Base-by-base conservation (phyloP, 2,329 filamentous ascomycete genomes). In the Piedraia hortae region DNA sequence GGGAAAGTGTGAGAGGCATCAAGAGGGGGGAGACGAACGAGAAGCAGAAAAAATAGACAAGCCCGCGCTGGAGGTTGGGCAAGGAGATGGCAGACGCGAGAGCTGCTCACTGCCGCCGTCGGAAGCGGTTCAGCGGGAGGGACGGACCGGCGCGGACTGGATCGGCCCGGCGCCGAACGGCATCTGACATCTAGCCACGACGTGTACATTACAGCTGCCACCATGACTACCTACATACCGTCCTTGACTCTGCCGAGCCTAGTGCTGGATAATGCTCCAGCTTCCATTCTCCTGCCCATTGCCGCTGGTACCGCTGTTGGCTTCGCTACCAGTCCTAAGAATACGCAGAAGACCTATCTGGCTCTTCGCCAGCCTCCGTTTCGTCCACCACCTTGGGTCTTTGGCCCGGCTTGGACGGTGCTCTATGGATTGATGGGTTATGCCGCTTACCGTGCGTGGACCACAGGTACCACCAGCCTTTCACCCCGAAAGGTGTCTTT, bases 201-300 rank as follows among this genome's bases (percentile, higher is more conserved):
- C n/a, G n/a, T n/a, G n/a, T n/a, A n/a, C n/a, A n/a, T n/a, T n/a
- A n/a, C n/a, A 22, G 8, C 29, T 26, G 6, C 21, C 4, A 26
- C 9, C 18, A 88, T 85, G 74, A 80, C 72, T 6, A 66, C 72
- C 29, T 70, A 71, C 44, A 62, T 85, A 28, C 66, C 72, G n/a
- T 66, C 62, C 17, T 47, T 88, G 31, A 78, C 72, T 11, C 54
- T 89, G 10, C 75, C 77, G 2, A 49, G 56, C 20, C 52, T 59
- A 32, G 47, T 80, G 31, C 80, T 88, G 44, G 56, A 63, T 37
- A 66, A 61, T 40, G 63, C 73, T 4, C 66, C 72, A 5, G 55
- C 61, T 13, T 71, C 74, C 10, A 62, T 85, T 29, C 57, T 88
- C 17, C 53, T 89, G 2, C 78, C 77, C 16, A 53, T 89, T 21